A percentile compares a stretch with the other conserved stretches of the same genome.
These are phyloP conservation scores for Rhodotorula sphaerocarpa DNA, from an alignment of 768 basidiomycete genomes.

Conservation along the genomic window DNA sequence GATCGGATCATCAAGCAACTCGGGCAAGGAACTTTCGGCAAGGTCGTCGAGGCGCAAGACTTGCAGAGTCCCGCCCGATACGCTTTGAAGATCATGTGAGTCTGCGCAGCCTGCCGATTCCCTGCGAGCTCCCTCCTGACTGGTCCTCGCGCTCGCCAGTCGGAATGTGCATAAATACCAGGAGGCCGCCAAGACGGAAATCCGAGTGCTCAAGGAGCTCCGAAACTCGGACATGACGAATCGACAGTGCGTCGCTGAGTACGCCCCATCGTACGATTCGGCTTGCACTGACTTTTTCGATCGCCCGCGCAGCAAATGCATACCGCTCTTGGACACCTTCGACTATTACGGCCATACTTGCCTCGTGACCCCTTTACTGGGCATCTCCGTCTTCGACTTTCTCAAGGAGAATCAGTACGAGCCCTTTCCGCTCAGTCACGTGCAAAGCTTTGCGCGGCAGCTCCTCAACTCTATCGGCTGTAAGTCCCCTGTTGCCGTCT, in stretches of 20 bases:
- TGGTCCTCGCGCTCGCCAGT: conserved; percentile 1
- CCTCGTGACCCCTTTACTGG: conserved; percentile 86
- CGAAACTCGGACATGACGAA: conserved; percentile 81
- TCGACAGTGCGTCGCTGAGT: conserved; percentile 59
- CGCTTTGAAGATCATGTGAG: conserved; percentile 87
- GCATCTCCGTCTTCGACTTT: conserved; percentile 98
- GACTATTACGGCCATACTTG: conserved; percentile 98
- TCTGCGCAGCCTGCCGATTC: too few species aligned
- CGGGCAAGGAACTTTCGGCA: conserved; percentile 97
- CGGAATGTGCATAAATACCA: conserved; percentile 97
- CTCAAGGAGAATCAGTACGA: conserved; percentile 95
- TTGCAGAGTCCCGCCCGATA: conserved; percentile 65
- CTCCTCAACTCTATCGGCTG: conserved; percentile 87
- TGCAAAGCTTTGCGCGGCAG: conserved; percentile 88
- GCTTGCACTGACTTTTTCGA: background rate
- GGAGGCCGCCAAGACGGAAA: conserved; percentile 96
- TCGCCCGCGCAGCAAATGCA: conserved; percentile 69
- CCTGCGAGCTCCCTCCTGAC: background rate
- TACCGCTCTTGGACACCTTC: conserved; percentile 87
- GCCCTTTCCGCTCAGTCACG: conserved; percentile 91
- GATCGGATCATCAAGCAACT: conserved; percentile 85
- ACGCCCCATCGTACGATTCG: conserved; percentile 33
- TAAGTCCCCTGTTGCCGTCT: conserved; percentile 49
- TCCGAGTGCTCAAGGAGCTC: conserved; percentile 84
- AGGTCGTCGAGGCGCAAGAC: conserved; percentile 90